A percentile compares a stretch with the other conserved stretches of the same genome.
These are phyloP conservation scores for Hordeum marinum DNA, from an alignment of 176 grass and related monocot genomes.

Conservation along the genomic window DNA sequence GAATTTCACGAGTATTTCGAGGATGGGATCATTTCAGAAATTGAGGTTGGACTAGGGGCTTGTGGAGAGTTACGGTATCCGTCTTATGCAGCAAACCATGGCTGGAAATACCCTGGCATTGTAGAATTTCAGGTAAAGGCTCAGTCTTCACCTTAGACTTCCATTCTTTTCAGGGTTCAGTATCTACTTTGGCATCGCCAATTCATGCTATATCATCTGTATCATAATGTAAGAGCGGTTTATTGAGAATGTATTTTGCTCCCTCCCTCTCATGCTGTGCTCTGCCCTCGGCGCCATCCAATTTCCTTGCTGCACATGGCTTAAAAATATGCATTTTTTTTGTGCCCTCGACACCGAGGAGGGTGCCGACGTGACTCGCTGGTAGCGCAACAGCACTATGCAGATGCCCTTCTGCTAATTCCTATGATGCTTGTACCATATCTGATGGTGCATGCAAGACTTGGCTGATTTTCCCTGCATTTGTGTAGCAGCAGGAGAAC, in stretches of 20 bases:
- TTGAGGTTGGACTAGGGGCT: conserved; percentile 86
- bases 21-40: conserved; percentile 73
- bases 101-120: conserved; percentile 95
- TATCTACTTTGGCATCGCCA: background rate
- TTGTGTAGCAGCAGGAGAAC: too few relatives aligned
- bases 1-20: conserved; percentile 84
- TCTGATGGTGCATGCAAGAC: too few relatives aligned
- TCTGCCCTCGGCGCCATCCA: too few relatives aligned
- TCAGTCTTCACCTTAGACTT: background rate
- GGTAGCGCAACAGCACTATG: too few relatives aligned
- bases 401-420: too few relatives aligned
- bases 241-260: conserved; percentile 17
- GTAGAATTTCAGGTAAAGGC: conserved; percentile 80
- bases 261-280: too few relatives aligned
- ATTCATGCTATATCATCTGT: background rate
- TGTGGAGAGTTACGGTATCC: conserved; percentile 85
- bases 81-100: conserved; percentile 75
- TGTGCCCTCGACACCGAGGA: too few relatives aligned
- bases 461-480: too few relatives aligned
- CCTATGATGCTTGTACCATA: too few relatives aligned
- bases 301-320: too few relatives aligned
- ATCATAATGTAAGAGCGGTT: background rate
- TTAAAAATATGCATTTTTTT: too few relatives aligned
- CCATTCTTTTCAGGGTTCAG: background rate
- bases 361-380: too few relatives aligned